Conservation (phyloP, 2,329 filamentous ascomycete species). For the Alternaria infectoria region DNA sequence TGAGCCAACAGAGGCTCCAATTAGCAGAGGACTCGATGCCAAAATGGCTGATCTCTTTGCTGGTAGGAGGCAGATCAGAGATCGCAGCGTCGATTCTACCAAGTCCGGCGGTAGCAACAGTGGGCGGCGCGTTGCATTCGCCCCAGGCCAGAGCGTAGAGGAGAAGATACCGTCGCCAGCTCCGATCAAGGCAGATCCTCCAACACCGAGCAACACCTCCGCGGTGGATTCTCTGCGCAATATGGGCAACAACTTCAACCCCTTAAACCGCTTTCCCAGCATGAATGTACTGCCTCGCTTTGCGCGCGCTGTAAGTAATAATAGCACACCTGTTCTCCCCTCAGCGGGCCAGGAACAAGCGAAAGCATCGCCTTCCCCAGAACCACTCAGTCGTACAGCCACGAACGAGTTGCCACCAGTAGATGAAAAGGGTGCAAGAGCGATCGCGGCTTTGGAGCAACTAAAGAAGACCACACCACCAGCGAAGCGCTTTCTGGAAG, state of each 20-base stretch:
- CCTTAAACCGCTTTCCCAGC: slow-evolving; percentile 76
- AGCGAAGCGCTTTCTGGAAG: slow-evolving; percentile 55
- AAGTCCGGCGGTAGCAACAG: slow-evolving; percentile 67
- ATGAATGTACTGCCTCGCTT: slow-evolving; percentile 80
- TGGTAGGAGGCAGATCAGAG: slow-evolving; percentile 68
- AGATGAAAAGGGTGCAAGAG: slow-evolving; percentile 47
- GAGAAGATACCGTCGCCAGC: slow-evolving; percentile 30
- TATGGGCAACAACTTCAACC: slow-evolving; percentile 80
- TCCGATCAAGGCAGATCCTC: slow-evolving; percentile 34
- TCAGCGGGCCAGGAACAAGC: slow-evolving; percentile 46
- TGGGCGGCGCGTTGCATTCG: slow-evolving; percentile 65
- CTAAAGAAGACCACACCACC: slow-evolving; percentile 56
- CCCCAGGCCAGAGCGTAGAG: slow-evolving; percentile 28
- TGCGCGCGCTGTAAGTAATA: slow-evolving; percentile 60
- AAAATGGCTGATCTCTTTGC: slow-evolving; percentile 74
- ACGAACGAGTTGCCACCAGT: slow-evolving; percentile 28
- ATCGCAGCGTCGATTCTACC: slow-evolving; percentile 77
- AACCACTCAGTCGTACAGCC: slow-evolving; percentile 20
- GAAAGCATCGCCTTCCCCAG: slow-evolving; percentile 33
- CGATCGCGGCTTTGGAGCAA: slow-evolving; percentile 53
- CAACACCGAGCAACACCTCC: slow-evolving; percentile 54
- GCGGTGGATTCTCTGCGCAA: slow-evolving; percentile 83
- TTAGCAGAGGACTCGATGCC: slow-evolving; percentile 54
- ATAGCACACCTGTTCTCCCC: slow-evolving; percentile 49
- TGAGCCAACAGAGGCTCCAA: slow-evolving; percentile 43